phyloP scores from a whole-genome alignment of 2,329 filamentous ascomycete genomes.

The Xylaria arbuscula region DNA sequence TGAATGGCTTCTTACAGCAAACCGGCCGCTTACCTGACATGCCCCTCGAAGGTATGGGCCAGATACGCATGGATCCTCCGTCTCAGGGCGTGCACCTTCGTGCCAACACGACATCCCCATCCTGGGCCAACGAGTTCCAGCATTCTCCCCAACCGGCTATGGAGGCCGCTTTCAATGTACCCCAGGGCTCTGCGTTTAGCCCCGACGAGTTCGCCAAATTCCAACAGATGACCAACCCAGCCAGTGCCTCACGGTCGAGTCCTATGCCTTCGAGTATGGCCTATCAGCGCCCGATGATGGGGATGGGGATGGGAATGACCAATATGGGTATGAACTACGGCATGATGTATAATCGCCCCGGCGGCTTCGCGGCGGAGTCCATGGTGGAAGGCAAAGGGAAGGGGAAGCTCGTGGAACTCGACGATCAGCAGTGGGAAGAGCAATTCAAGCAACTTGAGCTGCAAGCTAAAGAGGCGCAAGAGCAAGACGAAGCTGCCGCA shows the following conservation, averaged over 20 bases:
- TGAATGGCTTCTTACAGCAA: slow-evolving; percentile 92
- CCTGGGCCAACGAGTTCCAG: slow-evolving; percentile 65
- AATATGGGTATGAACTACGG: slow-evolving; percentile 63
- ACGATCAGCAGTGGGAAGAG: slow-evolving; percentile 94
- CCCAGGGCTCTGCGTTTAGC: slow-evolving; percentile 72
- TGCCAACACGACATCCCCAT: slow-evolving; percentile 64
- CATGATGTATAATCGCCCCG: slow-evolving; percentile 60
- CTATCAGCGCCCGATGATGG: slow-evolving; percentile 71
- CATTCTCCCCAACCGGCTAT: slow-evolving; percentile 68
- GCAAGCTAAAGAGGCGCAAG: slow-evolving; percentile 59
- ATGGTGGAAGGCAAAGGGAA: slow-evolving; percentile 72
- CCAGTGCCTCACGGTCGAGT: slow-evolving; percentile 63
- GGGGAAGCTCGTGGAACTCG: slow-evolving; percentile 91
- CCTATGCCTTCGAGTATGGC: slow-evolving; percentile 65
- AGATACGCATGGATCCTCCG: slow-evolving; percentile 59
- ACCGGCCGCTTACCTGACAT: slow-evolving; percentile 69
- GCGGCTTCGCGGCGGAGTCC: slow-evolving; percentile 21
- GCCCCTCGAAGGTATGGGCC: slow-evolving; percentile 58
- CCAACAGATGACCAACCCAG: slow-evolving; percentile 75
- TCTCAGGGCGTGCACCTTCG: slow-evolving; percentile 64
- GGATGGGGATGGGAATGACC: slow-evolving; percentile 58
- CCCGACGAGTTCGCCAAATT: slow-evolving; percentile 90
- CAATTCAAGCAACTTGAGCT: slow-evolving; percentile 84
- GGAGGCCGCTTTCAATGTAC: slow-evolving; percentile 75
- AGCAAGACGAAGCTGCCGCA: slow-evolving; percentile 71